Base-by-base conservation (phyloP, 371 early-diverging fungal genomes). In the Apophysomyces sp. region DNA sequence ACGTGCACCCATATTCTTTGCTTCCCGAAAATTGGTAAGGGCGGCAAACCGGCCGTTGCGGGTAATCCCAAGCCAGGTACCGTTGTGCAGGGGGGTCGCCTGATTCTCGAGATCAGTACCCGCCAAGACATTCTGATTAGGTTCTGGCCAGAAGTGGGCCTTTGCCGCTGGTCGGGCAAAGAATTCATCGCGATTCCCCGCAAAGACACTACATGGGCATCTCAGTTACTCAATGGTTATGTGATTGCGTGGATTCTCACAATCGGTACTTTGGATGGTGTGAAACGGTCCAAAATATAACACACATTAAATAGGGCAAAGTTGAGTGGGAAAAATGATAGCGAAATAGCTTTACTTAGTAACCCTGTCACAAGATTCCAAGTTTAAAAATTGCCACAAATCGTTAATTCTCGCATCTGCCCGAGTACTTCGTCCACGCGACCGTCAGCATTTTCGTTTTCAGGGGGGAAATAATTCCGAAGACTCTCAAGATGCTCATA, bases 321-420 rank as follows among this genome's bases (percentile, higher is more conserved):
- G n/a, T n/a, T n/a, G n/a, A n/a, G n/a, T n/a, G n/a, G n/a, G n/a
- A n/a, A n/a, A n/a, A n/a, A n/a, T n/a, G n/a, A n/a, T n/a, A n/a
- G n/a, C n/a, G n/a, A n/a, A n/a, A n/a, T n/a, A n/a, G 34, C 34
- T 34, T 34, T 8, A 34, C 4, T 34, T 34, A 11, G 34, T 34
- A 8, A 34, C 34, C 34, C n/a, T n/a, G n/a, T n/a, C n/a, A n/a
- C n/a, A n/a, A n/a, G n/a, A n/a, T 34, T 34, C 13, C 13, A 34
- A 34, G 13, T 34, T 13, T 80, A 77, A 63, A 80, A 80, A 60
- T 80, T 81, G n/a, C 90, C 88, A 73, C 95, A 94, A 55, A 97
- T 97, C 40, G 89, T 86, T 62, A 97, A 78, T 56, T 92, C 92
- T 28, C 95, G 80, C 92, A 97, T 92, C 73, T 94, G 92, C 68